Conservation (phyloP, 2,329 filamentous ascomycete genomes). For the Pestalotiopsis sp. region DNA sequence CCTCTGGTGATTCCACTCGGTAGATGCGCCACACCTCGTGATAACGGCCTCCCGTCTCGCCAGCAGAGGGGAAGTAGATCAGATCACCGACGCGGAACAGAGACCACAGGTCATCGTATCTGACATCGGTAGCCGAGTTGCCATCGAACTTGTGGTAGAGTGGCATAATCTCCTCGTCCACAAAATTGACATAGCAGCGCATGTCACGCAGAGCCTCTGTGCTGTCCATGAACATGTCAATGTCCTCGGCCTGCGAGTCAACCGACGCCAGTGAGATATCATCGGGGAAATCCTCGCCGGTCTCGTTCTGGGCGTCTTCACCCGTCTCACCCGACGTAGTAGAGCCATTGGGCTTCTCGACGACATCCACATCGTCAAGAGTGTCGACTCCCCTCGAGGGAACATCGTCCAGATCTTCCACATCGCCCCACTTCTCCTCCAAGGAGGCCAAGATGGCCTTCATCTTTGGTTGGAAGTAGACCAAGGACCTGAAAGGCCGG, state of each 20-base stretch:
- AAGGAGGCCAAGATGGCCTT: constrained; percentile 38
- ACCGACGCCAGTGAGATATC: constrained; percentile 36
- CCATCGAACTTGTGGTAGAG: constrained; percentile 30
- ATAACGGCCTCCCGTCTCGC: constrained; percentile 36
- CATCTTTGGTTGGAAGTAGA: constrained; percentile 45
- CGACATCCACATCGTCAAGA: constrained; percentile 31
- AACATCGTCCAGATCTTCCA: constrained; percentile 35
- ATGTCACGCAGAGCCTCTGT: constrained; percentile 42
- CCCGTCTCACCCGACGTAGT: neutral
- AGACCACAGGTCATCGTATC: constrained; percentile 44
- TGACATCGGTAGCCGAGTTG: constrained; percentile 24
- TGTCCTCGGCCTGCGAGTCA: constrained; percentile 39
- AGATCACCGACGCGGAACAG: constrained; percentile 43
- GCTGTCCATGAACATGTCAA: constrained; percentile 39
- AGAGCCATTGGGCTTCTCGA: constrained; percentile 18
- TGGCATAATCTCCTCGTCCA: constrained; percentile 45
- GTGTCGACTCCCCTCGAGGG: constrained; percentile 25
- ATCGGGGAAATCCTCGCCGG: constrained; percentile 27
- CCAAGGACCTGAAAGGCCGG: constrained; percentile 41
- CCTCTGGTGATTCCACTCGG: constrained; percentile 32
- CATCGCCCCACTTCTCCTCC: constrained; percentile 44
- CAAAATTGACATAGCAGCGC: constrained; percentile 45
- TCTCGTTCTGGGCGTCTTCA: constrained; percentile 15
- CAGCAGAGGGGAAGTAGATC: constrained; percentile 39
- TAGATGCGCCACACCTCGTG: constrained; percentile 43